Base-by-base conservation (phyloP, 148 eudicot species). In the Vaccinium darrowii region DNA sequence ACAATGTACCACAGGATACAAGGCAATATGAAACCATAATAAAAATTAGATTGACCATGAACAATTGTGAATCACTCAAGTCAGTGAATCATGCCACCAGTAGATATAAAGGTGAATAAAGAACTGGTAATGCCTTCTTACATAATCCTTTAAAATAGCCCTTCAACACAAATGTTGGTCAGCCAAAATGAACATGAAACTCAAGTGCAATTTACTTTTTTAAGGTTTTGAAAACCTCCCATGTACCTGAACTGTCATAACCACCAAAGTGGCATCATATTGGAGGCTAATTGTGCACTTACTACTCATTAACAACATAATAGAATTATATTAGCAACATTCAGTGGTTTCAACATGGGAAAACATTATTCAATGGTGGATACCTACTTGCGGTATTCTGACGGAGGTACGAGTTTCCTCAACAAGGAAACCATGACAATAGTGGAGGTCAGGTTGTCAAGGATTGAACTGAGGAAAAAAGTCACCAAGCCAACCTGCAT, bases 401-500 rank as follows among this genome's bases (percentile, higher is more conserved):
- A 94, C 81, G 96, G 93, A 58, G 99, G 98, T 56, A 95, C 93
- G 79, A 97, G 88, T 85, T 95, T 97, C 88, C 98, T 92, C 87
- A 97, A 86, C 82, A 97, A 89, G 76, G 99, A 95, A 80, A 97
- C 98, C 99, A 97, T 97, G 87, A 97, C 94, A 79, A 97, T 97
- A 57, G 99, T 97, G 76, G 98, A 90, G 81, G 99, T 97, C 92
- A 97, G 91, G 90, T 95, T 97, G 94, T 95, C 99, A 81, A 97
- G 99, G 57, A 97, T 85, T 81, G 99, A 80, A 90, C 99, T 97
- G 81, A 97, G 93, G 90, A 93, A 93, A 88, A 97, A 97, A 80
- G 99, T 94, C 81, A 97, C 98, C 85, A 97, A 90, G 81, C 99
- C 99, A 85, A 97, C 88, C 99, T 97, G 99, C 91, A 93, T 86